Base-by-base conservation (phyloP, 345 rosid species). In the Salix brachista region DNA sequence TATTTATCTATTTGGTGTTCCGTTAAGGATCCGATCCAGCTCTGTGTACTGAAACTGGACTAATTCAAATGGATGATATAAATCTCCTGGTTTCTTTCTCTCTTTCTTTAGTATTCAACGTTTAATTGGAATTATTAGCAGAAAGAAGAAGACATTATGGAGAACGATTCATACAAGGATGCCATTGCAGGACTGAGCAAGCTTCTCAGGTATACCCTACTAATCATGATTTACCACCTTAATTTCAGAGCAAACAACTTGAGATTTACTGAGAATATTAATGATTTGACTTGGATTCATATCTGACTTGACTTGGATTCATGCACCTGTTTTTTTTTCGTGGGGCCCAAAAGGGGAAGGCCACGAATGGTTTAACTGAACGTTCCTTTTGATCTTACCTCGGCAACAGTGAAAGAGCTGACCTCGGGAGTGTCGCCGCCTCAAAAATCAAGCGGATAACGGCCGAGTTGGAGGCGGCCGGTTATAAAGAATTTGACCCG, bases 391-490 rank as follows among this genome's bases (percentile, higher is more conserved):
- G 12, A 66, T 67, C 21, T 32, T 54, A 75, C 70, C 39, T 75
- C 42, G 54, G 32, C 74, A 67, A 46, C 91, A 96, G 99, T 23
- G 86, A 85, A 74, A 91, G 86, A 77, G 54, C 87, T 11, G 92
- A 88, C 61, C 96, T 96, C 34, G 89, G 82, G 28, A 82, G 84
- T 71, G 78, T 89, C 70, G 99, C 97, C 71, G 98, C 97, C 32
- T 93, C 86, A 56, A 96, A 90, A 85, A 86, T 96, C 74, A 91
- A 86, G 75, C 90, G 86, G 85, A 36, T 96, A 78, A 92, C 96
- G 70, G 90, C 90, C 46, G 99, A 92, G 81, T 83, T 96, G 46
- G 83, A 83, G 81, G 89, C 84, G 8, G 78, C 88, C 50, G 86
- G 73, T 34, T 81, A 89, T 41, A 73, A 42, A 2, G 81, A 78